Base-by-base conservation (phyloP, 768 basidiomycete species). In the Sutorius australiensis region DNA sequence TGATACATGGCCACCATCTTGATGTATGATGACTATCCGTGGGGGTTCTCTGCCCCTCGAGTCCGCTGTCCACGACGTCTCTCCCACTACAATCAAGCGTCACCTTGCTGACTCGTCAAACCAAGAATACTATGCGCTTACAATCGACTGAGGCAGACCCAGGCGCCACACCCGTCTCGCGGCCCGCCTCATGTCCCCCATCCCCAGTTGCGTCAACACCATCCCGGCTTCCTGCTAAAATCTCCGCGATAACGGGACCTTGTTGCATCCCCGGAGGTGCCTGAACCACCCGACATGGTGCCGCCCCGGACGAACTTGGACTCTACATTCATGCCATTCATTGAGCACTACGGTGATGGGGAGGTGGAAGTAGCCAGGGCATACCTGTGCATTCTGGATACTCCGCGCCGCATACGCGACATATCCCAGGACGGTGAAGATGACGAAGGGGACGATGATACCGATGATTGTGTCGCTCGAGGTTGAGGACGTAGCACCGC, bases 381-480 rank as follows among this genome's bases (percentile, higher is more conserved):
- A 3, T n/a, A 32, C 44, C 11, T 21, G 31, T 21, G 6, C 8
- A 14, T 2, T 9, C 7, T 5, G 2, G 6, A 6, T 6, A 6
- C 12, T 6, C 33, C 2, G 28, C 3, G 1, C 2, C 10, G 1
- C 2, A 9, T 10, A 1, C n/a, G 4, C 11, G 13, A 32, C 0
- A 6, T 0, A 5, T 13, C 0, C 3, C 30, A 32, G 1, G 3
- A 9, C 0, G 1, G 16, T 0, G 21, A 24, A 3, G 8, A 32
- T 0, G 14, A 14, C 4, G 7, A 46, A 2, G 4, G 19, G 0
- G 1, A 33, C 6, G 14, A 21, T 1, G 14, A 45, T 19, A 8
- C 7, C 9, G 13, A 19, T 0, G 31, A 2, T 7, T n/a, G 6
- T 3, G 1, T 0, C 8, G 8, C 0, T 2, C 17, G 8, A 14